These are phyloP conservation scores for Lactifluus subvellereus DNA, from an alignment of 768 basidiomycete species.

Conservation along the genomic window DNA sequence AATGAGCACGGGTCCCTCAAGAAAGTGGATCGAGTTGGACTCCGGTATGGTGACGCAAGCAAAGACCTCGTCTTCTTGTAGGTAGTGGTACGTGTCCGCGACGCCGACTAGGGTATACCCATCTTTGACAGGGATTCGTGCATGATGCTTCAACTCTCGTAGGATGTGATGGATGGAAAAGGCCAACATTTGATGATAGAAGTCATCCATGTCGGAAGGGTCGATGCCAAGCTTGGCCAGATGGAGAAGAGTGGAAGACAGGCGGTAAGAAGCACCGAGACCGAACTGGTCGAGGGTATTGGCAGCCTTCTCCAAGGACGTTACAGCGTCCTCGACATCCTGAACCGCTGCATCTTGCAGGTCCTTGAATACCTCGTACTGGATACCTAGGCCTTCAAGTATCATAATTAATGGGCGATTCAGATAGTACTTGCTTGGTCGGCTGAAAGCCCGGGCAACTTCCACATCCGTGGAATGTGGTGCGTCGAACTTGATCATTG, in stretches of 20 bases:
- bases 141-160: slow-evolving; percentile 54
- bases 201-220: slow-evolving; percentile 36
- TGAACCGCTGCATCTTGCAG: slow-evolving; percentile 49
- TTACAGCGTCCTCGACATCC: slow-evolving; percentile 40
- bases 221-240: slow-evolving; percentile 45
- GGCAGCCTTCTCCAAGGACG: slow-evolving; percentile 42
- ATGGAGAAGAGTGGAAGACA: slow-evolving; percentile 46
- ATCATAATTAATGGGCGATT: slow-evolving; percentile 69
- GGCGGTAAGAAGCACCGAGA: slow-evolving; percentile 50
- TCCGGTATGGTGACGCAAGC: slow-evolving; percentile 46
- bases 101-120: slow-evolving; percentile 69
- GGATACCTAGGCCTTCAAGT: slow-evolving; percentile 51
- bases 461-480: slow-evolving; percentile 46
- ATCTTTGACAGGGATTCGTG: slow-evolving; percentile 59
- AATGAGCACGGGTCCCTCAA: slow-evolving; percentile 50
- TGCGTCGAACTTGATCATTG: slow-evolving; percentile 66
- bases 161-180: slow-evolving; percentile 58
- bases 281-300: slow-evolving; percentile 50
- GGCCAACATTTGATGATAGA: slow-evolving; percentile 48
- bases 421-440: slow-evolving; percentile 49
- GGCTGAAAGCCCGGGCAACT: slow-evolving; percentile 59
- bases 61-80: slow-evolving; percentile 54
- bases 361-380: slow-evolving; percentile 44
- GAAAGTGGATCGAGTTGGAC: slow-evolving; percentile 35
- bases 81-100: slow-evolving; percentile 54